Evolutionary conservation across 805 yeast genomes (phyloP), one percentile per base, ranked within the genome.

Genomic region (Teunomyces tritomae): DNA sequence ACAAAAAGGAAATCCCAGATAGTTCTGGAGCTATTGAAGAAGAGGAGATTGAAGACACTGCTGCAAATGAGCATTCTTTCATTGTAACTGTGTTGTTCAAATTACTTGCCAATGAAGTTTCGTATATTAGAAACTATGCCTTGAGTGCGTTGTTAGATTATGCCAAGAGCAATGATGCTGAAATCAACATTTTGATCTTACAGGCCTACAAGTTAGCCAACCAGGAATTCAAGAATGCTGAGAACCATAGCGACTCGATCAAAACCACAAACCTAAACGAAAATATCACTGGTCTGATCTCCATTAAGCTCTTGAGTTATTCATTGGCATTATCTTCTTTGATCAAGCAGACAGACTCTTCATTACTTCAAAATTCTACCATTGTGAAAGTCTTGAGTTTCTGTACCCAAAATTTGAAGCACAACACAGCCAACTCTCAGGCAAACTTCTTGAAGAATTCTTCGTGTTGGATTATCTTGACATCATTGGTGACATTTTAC

Each of bases 341-440:
- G 20, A 57, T 73, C 14, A 68, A 62, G 46, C 71, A 67, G 39
- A 64, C 76, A 1, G 67, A 69, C 16, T 56, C 66, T 8, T 58
- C 64, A 1, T 49, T 63, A 11, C 54, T 73, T 5, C 76, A 71
- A 49, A 70, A 71, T 44, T 59, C 77, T 5, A 68, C 73, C 2
- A 60, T 72, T 16, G 71, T 73, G 16, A 70, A 71, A 46, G 59
- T 73, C 8, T 57, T 73, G 50, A 71, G 77, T 66, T 73, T 71
- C 48, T 73, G 77, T 52, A 73, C 78, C 8, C 78, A 73, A 46
- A 68, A 62, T 45, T 63, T 73, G 55, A 73, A 73, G 54, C 74
- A 71, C 47, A 68, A 57, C 49, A 60, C 57, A 29, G 46, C 54
- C 28, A 59, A 56, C 26, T 47, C 53, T 9, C 57, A 56, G 5